Percentiles rank a stretch among this genome's conserved stretches.
Conservation (phyloP, 371 early-diverging fungal species). For the Fennellomyces sp. region DNA sequence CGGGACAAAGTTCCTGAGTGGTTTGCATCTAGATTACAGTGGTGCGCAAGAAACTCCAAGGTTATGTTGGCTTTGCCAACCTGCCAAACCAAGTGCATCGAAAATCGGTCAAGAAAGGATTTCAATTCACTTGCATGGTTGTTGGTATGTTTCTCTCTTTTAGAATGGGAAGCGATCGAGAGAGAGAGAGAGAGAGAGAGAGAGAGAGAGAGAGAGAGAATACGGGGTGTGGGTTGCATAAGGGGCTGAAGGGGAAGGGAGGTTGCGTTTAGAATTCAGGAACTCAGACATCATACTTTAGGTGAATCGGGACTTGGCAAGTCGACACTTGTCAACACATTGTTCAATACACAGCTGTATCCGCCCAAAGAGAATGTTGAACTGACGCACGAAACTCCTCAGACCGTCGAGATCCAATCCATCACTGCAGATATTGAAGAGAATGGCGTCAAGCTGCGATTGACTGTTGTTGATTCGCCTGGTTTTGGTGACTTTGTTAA, state of each 20-base stretch:
- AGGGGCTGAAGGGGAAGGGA: not conserved
- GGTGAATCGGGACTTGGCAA: slow-evolving; percentile 97
- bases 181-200: not conserved
- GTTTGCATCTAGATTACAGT: slow-evolving; percentile 29
- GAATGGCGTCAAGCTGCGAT: slow-evolving; percentile 86
- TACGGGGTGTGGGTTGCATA: not conserved
- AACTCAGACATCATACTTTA: slow-evolving; percentile 10
- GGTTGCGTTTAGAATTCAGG: not conserved
- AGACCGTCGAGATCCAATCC: slow-evolving; percentile 91
- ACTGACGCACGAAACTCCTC: slow-evolving; percentile 80
- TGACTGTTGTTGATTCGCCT: slow-evolving; percentile 94
- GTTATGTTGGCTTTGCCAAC: slow-evolving; percentile 97
- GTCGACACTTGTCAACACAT: slow-evolving; percentile 97
- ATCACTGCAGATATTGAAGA: slow-evolving; percentile 85
- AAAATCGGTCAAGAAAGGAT: slow-evolving; percentile 97
- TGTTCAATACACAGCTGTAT: slow-evolving; percentile 93
- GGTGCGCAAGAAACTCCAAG: slow-evolving; percentile 80
- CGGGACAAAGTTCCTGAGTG: not conserved
- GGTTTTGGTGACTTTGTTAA: slow-evolving; percentile 95
- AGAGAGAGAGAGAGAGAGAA: not conserved
- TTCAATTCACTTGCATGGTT: slow-evolving; percentile 97
- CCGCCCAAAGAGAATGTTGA: slow-evolving; percentile 77
- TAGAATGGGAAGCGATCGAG: not conserved
- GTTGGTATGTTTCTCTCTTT: slow-evolving; percentile 63
- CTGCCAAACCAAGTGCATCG: slow-evolving; percentile 98